Conservation (phyloP, 305 asterid species). For the Fraxinus latifolia region DNA sequence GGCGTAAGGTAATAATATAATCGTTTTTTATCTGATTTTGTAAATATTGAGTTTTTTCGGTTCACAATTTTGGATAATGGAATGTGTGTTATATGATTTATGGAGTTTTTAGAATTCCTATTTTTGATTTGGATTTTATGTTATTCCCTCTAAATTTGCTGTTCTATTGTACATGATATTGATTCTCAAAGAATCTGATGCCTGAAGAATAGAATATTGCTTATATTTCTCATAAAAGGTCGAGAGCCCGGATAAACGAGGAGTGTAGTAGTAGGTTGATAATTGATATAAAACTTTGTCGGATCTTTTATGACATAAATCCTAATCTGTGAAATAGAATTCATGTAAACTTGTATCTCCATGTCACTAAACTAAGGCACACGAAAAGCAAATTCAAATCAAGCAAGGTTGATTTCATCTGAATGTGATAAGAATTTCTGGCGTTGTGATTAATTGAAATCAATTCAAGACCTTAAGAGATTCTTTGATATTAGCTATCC, state of each 20-base stretch:
- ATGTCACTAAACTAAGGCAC: neutral
- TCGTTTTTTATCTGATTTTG: neutral
- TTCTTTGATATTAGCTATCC: neutral
- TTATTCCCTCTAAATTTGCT: constrained; percentile 15
- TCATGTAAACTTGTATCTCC: neutral
- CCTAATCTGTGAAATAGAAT: neutral
- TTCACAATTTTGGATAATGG: neutral
- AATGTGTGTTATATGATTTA: neutral
- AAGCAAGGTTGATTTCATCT: neutral
- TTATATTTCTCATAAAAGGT: neutral
- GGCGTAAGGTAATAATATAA: constrained; percentile 42
- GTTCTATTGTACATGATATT: neutral
- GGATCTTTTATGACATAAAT: neutral
- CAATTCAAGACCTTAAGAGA: neutral
- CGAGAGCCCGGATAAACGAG: neutral
- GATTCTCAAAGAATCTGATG: constrained; percentile 26
- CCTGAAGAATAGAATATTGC: neutral
- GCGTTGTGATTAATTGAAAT: neutral
- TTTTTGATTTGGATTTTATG: neutral
- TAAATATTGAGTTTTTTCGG: neutral
- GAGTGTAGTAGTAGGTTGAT: neutral
- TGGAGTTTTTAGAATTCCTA: neutral
- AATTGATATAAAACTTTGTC: neutral
- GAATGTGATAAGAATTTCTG: neutral
- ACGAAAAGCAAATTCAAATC: neutral